Base-by-base conservation (phyloP, 2,329 filamentous ascomycete species). In the Sclerotinia spermophila region DNA sequence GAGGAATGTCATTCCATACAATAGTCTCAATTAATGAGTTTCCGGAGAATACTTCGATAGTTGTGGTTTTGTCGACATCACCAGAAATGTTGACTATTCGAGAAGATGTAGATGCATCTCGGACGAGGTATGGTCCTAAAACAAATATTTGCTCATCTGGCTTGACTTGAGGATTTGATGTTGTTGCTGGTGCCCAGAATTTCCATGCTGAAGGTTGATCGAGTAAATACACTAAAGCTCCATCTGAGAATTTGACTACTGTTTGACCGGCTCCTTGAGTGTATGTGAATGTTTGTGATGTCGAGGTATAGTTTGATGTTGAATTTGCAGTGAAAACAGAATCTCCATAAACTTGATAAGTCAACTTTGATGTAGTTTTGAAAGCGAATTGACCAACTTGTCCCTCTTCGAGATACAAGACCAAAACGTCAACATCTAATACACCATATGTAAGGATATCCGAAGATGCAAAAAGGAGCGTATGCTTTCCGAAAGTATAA, bases 201-300 rank as follows among this genome's bases (percentile, higher is more conserved):
- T 83, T 84, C 83, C 84, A 88, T 1, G 85, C 86, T 0, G 85
- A 83, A 17, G 82, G 77, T 33, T 83, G 81, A 58, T 88, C 86
- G 5, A 88, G 80, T 7, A 89, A 80, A 69, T 86, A 86, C 5
- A 85, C 79, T 1, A 86, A 71, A 3, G 84, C 79, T 0, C 83
- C 83, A 65, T 85, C 84, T 67, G 87, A 84, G 17, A 71, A 71
- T 53, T 82, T 78, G 2, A 88, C 75, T 0, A 82, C 81, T 0
- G 83, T 85, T 3, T 80, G 74, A 0, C 85, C 85, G 10, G 81
- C 73, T 3, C 76, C 78, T 77, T 87, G 85, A 0, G 79, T 83
- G 71, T 86, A 87, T 0, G 77, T 81, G 68, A 85, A 83, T 38
- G 78, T 75, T 27, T 80, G 78, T 3, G 75, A 76, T 8, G 78